Evolutionary conservation across 1,139 yeast genomes (phyloP), one percentile per base, ranked within the genome.

Genomic region (Wickerhamomyces sp.): DNA sequence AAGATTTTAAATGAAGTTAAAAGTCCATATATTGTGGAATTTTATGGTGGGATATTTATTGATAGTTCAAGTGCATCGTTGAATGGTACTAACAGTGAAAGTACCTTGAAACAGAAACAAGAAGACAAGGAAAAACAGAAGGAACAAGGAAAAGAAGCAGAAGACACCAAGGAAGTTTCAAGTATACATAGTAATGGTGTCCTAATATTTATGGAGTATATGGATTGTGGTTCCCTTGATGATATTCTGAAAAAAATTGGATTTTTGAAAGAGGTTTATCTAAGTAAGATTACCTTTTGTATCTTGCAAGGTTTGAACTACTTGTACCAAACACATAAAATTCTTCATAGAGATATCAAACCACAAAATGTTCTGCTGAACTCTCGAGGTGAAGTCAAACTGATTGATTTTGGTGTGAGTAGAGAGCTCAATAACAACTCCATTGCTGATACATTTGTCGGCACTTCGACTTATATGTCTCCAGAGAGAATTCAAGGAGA

Each of bases 401-500:
- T 88, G 24, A 86, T 96, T 62, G 97, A 90, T 63, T 90, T 90
- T 65, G 97, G 98, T 12, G 98, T 92, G 7, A 80, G 90, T 29
- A 78, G 96, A 47, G 96, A 89, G 58, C 71, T 92, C 43, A 86
- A 88, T 42, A 89, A 90, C 59, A 54, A 54, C 33, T 89, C 97
- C 0, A 75, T 92, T 45, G 97, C 97, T 0, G 96, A 92, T 52
- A 92, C 97, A 0, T 92, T 92, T 69, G 97, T 92, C 10, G 98
- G 98, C 2, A 92, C 98, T 1, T 88, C 96, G 1, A 88, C 95
- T 2, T 92, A 92, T 58, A 92, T 92, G 98, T 88, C 96, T 1
- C 98, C 98, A 0, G 98, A 92, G 57, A 74, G 98, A 48, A 92
- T 92, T 41, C 96, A 88, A 63, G 98, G 98, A 12, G 87, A 88